Conservation (phyloP, 495 filamentous ascomycete species). For the Thermothielavioides terrestris region DNA sequence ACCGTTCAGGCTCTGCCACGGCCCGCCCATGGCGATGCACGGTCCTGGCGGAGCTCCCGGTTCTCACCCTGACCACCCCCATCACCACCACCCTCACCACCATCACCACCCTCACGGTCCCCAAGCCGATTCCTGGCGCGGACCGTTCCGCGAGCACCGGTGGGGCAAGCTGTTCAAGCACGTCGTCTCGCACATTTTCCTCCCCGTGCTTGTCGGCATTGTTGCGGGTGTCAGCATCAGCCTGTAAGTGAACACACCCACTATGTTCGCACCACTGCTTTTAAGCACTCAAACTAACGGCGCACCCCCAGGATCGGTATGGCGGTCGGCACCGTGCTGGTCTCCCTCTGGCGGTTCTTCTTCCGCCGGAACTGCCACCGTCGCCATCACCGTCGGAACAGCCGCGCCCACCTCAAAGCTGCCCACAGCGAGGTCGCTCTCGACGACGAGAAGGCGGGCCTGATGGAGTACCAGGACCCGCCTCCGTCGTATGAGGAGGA, state of each 20-base stretch:
- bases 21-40: neutral
- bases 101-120: conserved; percentile 11
- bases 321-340: conserved; percentile 39
- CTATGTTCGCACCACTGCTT: too few species aligned
- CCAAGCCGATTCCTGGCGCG: neutral
- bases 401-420: conserved; percentile 22
- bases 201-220: conserved; percentile 45
- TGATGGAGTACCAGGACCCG: conserved; percentile 33
- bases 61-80: conserved; percentile 12
- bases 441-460: conserved; percentile 34
- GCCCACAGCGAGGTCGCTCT: conserved; percentile 22
- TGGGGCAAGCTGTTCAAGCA: conserved; percentile 38
- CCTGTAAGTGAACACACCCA: conserved; percentile 31
- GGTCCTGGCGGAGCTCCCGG: neutral
- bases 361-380: conserved; percentile 19
- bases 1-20: conserved; percentile 18
- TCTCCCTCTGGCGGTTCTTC: conserved; percentile 37
- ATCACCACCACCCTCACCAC: conserved; percentile 15
- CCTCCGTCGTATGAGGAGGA: conserved; percentile 34
- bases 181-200: conserved; percentile 40
- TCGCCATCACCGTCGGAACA: conserved; percentile 7
- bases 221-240: conserved; percentile 45
- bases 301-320: conserved; percentile 39
- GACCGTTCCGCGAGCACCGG: conserved; percentile 22
- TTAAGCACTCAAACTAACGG: neutral